Conservation (phyloP, 305 asterid genomes). For the Solanum hybrid region DNA sequence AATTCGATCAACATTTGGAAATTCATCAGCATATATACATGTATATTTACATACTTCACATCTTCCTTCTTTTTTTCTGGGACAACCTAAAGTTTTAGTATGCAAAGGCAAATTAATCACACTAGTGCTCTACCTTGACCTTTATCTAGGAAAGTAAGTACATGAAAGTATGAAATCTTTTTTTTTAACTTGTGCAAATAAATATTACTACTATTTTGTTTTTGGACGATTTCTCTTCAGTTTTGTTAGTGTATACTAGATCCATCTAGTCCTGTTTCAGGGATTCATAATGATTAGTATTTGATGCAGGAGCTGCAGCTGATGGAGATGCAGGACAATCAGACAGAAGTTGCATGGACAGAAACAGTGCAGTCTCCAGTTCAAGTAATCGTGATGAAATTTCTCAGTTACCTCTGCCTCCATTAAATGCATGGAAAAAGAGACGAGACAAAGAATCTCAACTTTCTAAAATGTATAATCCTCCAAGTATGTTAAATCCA, state of each 20-base stretch:
- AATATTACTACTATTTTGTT: neutral
- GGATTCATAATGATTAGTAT: neutral
- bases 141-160: neutral
- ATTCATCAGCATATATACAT: neutral
- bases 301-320: constrained; percentile 28
- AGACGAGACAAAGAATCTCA: constrained; percentile 44
- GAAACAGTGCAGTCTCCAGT: constrained; percentile 31
- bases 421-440: constrained; percentile 49
- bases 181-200: neutral
- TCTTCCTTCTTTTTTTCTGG: neutral
- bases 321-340: constrained; percentile 40
- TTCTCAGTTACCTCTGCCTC: constrained; percentile 27
- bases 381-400: constrained; percentile 45
- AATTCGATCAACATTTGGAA: neutral
- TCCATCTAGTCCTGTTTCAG: neutral
- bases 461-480: constrained; percentile 26
- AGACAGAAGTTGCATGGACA: constrained; percentile 30
- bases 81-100: neutral
- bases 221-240: neutral
- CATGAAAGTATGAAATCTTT: neutral
- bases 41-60: neutral
- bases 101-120: neutral
- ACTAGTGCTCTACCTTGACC: neutral
- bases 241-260: neutral
- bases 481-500: constrained; percentile 31